Conservation (phyloP, 2,329 filamentous ascomycete species). For the Rugonectria rugulosa region DNA sequence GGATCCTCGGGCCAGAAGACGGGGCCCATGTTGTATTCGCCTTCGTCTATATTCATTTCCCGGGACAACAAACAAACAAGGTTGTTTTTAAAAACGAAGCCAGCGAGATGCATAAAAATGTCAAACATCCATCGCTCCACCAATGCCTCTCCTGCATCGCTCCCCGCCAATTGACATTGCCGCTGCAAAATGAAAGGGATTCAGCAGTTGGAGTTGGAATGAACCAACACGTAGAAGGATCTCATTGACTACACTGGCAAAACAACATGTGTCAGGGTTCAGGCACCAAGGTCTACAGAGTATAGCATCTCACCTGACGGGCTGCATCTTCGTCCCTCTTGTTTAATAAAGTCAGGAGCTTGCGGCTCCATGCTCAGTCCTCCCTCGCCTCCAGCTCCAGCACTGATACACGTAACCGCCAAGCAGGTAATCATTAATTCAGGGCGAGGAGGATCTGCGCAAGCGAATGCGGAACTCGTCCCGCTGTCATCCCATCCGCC, state of each 20-base stretch:
- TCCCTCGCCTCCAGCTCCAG: constrained; percentile 3
- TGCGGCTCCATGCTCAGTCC: constrained; percentile 9
- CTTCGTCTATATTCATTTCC: no score
- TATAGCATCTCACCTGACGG: constrained; percentile 1
- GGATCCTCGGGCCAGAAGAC: background rate
- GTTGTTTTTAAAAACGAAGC: background rate
- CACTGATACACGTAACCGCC: background rate
- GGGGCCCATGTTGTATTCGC: no score
- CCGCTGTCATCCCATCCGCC: constrained; percentile 33
- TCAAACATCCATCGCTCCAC: background rate
- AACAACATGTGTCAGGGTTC: constrained; percentile 24
- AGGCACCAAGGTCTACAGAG: constrained; percentile 10
- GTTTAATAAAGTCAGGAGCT: constrained; percentile 20
- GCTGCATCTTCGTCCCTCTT: constrained; percentile 26
- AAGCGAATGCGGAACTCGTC: constrained; percentile 15
- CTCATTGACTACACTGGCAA: background rate
- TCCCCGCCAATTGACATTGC: background rate
- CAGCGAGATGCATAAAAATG: background rate
- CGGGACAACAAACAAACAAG: background rate
- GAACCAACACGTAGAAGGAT: background rate
- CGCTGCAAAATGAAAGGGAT: background rate
- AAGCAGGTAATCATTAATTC: background rate
- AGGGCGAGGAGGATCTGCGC: background rate
- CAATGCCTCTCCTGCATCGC: background rate
- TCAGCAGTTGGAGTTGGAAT: background rate